Conservation (phyloP, 1,284 basidiomycete genomes). For the Tilletiopsis washingtonensis region DNA sequence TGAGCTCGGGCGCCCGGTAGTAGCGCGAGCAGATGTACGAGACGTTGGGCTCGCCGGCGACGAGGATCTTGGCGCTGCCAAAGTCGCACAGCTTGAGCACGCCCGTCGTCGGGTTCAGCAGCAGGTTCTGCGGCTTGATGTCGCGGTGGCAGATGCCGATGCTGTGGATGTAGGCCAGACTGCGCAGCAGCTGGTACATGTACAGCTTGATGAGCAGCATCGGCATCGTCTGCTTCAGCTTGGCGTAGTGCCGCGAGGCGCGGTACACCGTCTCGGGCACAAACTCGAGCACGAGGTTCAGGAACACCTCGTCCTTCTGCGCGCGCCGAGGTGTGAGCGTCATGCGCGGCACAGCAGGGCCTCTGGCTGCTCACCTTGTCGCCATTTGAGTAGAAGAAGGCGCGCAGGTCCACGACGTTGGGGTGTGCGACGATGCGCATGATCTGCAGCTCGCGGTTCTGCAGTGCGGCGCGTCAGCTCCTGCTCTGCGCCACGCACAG, state of each 20-base stretch:
- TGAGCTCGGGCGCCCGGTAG: slow-evolving; percentile 97
- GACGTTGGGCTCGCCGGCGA: slow-evolving; percentile 96
- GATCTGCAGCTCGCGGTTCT: slow-evolving; percentile 99
- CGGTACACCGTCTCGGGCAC: slow-evolving; percentile 99
- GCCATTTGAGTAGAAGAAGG: slow-evolving; percentile 98
- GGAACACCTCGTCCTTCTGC: slow-evolving; percentile 98
- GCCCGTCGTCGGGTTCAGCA: slow-evolving; percentile 91
- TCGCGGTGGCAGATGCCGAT: slow-evolving; percentile 84
- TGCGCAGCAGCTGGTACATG: slow-evolving; percentile 95
- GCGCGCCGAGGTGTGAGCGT: background rate
- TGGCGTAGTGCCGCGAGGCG: slow-evolving; percentile 95
- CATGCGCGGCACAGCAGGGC: background rate
- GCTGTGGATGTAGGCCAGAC: slow-evolving; percentile 94
- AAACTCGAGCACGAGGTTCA: slow-evolving; percentile 98
- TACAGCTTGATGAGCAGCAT: slow-evolving; percentile 98
- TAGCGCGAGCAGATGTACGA: slow-evolving; percentile 99
- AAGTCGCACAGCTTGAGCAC: slow-evolving; percentile 98
- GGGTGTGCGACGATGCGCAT: slow-evolving; percentile 97
- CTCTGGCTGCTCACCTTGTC: slow-evolving; percentile 66
- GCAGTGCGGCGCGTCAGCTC: slow-evolving; percentile 6
- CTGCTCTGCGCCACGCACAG: background rate
- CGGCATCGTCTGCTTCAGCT: slow-evolving; percentile 99
- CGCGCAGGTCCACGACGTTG: slow-evolving; percentile 93
- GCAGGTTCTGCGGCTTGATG: slow-evolving; percentile 98
- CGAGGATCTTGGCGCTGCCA: slow-evolving; percentile 95